Conservation (phyloP, 441 rosid species). For the Metrosideros polymorpha region DNA sequence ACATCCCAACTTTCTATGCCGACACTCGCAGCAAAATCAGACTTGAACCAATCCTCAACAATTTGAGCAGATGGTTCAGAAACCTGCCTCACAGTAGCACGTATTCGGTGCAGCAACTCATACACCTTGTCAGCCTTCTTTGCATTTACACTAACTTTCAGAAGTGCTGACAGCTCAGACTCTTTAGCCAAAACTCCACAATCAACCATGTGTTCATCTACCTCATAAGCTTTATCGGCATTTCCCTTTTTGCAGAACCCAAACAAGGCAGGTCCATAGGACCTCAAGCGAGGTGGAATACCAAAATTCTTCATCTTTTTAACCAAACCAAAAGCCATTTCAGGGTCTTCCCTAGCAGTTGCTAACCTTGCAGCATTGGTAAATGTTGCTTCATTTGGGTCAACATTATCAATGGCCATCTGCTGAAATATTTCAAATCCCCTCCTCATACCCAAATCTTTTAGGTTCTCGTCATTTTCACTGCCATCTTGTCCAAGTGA, state of each 20-base stretch:
- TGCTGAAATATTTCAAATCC: constrained; percentile 79
- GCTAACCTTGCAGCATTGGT: constrained; percentile 79
- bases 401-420: constrained; percentile 55
- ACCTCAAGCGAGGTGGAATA: constrained; percentile 66
- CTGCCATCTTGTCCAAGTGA: constrained; percentile 7
- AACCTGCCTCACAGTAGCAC: constrained; percentile 71
- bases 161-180: constrained; percentile 72
- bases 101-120: constrained; percentile 61
- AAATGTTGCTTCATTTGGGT: constrained; percentile 85
- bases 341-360: constrained; percentile 65
- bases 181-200: constrained; percentile 67
- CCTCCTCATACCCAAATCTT: constrained; percentile 31
- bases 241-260: constrained; percentile 59
- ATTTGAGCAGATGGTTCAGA: constrained; percentile 40
- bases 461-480: constrained; percentile 8
- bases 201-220: constrained; percentile 68
- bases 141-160: constrained; percentile 46
- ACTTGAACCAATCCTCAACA: constrained; percentile 71
- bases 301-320: constrained; percentile 63
- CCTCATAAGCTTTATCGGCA: constrained; percentile 67
- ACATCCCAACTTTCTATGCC: constrained; percentile 61
- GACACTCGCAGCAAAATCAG: constrained; percentile 42
- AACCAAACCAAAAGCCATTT: constrained; percentile 82
- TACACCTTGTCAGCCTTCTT: constrained; percentile 57
- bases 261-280: constrained; percentile 76